Percentiles rank a stretch among this genome's conserved stretches.
These are phyloP conservation scores for Cymbopogon citratus DNA, from an alignment of 176 grass and related monocot species.

Conservation along the genomic window DNA sequence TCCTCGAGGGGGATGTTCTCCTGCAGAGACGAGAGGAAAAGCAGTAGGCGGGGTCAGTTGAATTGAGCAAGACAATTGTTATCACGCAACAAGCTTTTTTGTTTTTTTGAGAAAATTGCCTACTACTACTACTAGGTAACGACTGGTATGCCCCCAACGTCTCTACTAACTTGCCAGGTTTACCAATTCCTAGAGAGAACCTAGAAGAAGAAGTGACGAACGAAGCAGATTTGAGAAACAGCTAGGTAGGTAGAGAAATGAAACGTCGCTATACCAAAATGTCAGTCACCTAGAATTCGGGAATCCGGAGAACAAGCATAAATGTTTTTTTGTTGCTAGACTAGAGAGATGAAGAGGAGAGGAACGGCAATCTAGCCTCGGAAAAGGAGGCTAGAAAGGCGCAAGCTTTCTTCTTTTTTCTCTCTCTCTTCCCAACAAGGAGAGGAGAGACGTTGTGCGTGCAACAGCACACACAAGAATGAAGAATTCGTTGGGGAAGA, in stretches of 20 bases:
- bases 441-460: too few species aligned
- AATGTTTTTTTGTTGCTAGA: too few species aligned
- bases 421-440: background rate
- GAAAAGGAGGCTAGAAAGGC: background rate
- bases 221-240: background rate
- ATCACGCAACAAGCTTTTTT: background rate
- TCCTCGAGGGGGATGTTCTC: constrained; percentile 77
- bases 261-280: background rate
- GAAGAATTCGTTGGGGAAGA: background rate
- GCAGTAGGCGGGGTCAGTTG: background rate
- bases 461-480: background rate
- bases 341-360: background rate
- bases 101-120: background rate
- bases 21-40: constrained; percentile 20
- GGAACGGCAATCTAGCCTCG: background rate
- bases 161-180: background rate
- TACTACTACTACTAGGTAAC: background rate
- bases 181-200: background rate
- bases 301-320: background rate
- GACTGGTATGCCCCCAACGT: background rate
- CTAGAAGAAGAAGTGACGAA: background rate
- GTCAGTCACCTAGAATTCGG: background rate
- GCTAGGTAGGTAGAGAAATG: background rate
- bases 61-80: background rate
- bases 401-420: background rate